phyloP scores from a whole-genome alignment of 208 protist genomes.

The Trypanosoma lewisi region DNA sequence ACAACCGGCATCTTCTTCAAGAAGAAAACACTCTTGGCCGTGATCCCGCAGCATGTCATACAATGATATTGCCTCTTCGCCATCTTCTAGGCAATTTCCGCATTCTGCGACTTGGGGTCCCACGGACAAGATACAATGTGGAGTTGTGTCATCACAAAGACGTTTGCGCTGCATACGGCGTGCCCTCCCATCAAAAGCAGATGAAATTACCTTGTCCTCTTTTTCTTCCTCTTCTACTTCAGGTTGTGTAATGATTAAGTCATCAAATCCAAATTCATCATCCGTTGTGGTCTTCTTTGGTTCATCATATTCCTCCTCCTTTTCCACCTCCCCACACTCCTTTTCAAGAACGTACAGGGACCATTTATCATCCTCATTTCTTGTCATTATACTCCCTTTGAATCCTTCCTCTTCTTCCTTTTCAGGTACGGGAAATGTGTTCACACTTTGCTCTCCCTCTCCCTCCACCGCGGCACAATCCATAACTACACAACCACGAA shows the following conservation, averaged over 20 bases:
- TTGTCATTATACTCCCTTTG: background rate
- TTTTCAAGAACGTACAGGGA: constrained; percentile 26
- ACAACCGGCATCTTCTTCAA: constrained; percentile 19
- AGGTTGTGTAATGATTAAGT: constrained; percentile 23
- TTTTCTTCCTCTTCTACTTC: background rate
- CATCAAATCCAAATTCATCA: constrained; percentile 48
- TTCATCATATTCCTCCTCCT: constrained; percentile 6
- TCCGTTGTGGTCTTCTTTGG: background rate
- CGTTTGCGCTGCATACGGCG: constrained; percentile 15
- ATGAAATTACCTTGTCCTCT: background rate
- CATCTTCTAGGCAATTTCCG: background rate
- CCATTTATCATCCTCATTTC: background rate
- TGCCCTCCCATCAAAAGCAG: background rate
- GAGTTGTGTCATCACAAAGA: constrained; percentile 3
- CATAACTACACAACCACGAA: constrained; percentile 20
- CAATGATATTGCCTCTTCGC: constrained; percentile 3
- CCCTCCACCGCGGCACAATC: constrained; percentile 14
- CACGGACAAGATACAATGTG: constrained; percentile 20
- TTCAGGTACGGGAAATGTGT: background rate
- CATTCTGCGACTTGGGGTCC: background rate
- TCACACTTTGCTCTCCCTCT: background rate
- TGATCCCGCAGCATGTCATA: constrained; percentile 28
- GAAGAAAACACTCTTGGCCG: constrained; percentile 28
- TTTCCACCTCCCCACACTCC: background rate
- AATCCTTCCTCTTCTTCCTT: background rate